Percentiles rank a stretch among this genome's conserved stretches.
These are phyloP conservation scores for Dipsacomyces acuminosporus DNA, from an alignment of 371 early-diverging fungal genomes.

Conservation along the genomic window DNA sequence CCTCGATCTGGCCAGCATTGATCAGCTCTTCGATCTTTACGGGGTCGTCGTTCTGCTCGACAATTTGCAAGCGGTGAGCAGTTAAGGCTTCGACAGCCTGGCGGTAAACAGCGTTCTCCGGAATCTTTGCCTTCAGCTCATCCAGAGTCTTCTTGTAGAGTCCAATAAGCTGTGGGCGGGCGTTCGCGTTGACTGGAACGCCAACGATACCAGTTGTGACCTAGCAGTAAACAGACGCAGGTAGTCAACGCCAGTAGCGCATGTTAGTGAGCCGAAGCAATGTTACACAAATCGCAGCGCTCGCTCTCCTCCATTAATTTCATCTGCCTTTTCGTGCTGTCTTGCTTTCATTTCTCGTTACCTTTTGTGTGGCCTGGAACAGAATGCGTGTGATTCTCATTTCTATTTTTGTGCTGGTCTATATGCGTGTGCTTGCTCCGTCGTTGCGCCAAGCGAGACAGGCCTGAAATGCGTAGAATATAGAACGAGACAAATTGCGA, in stretches of 20 bases:
- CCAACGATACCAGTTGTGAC: constrained; percentile 80
- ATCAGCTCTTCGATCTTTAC: constrained; percentile 70
- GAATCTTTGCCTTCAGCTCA: constrained; percentile 64
- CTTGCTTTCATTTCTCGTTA: constrained; percentile 6
- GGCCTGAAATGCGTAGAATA: too few relatives aligned
- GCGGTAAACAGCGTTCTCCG: constrained; percentile 73
- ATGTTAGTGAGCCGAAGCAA: too few relatives aligned
- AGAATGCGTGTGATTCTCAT: constrained; percentile 31
- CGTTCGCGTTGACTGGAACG: constrained; percentile 77
- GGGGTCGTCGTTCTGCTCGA: constrained; percentile 66
- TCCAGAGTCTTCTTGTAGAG: constrained; percentile 71
- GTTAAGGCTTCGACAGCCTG: constrained; percentile 78
- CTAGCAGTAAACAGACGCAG: constrained; percentile 31
- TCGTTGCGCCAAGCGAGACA: too few relatives aligned
- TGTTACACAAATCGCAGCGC: too few relatives aligned
- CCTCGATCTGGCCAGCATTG: constrained; percentile 84
- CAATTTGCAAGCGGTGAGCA: constrained; percentile 66
- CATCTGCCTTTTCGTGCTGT: background rate
- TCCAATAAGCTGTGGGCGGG: constrained; percentile 78
- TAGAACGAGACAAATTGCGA: too few relatives aligned
- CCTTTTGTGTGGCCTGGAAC: constrained; percentile 41
- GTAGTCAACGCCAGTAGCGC: too few relatives aligned
- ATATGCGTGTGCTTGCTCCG: too few relatives aligned
- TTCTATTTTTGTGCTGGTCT: too few relatives aligned
- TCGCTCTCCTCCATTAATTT: too few relatives aligned